These are phyloP conservation scores for Atkinsonella texensis DNA, from an alignment of 2,329 filamentous ascomycete genomes.

Conservation along the genomic window DNA sequence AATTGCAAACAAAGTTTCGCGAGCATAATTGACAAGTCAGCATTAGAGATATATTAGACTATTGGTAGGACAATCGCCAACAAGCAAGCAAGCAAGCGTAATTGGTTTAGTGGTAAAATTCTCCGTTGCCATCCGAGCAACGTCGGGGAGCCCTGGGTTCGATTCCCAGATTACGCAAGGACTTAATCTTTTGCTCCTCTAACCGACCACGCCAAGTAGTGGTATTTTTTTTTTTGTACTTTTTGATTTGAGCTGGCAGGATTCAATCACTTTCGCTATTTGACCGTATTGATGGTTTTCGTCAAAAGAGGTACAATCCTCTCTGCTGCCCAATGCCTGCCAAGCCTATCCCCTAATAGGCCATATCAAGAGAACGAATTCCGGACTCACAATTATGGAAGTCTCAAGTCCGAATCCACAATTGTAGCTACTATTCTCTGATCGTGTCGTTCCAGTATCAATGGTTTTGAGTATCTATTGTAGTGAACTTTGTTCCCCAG, in stretches of 20 bases:
- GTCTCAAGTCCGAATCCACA: too few relatives aligned
- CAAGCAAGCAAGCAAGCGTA: slow-evolving; percentile 1
- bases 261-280: neutral
- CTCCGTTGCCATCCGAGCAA: slow-evolving; percentile 17
- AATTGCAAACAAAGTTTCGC: too few relatives aligned
- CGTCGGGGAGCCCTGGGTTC: slow-evolving; percentile 22
- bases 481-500: neutral
- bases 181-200: neutral
- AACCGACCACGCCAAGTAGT: neutral
- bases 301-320: too few relatives aligned
- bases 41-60: fast-evolving
- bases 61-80: too few relatives aligned
- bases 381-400: too few relatives aligned
- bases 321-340: too few relatives aligned
- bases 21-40: too few relatives aligned
- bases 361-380: too few relatives aligned
- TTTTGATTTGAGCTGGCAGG: neutral
- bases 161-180: slow-evolving; percentile 19
- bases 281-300: too few relatives aligned
- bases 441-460: too few relatives aligned
- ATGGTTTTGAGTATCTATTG: neutral
- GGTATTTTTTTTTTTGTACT: neutral
- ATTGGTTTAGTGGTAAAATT: slow-evolving; percentile 20
- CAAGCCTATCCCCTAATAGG: too few relatives aligned
- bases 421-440: too few relatives aligned